A percentile compares a stretch with the other conserved stretches of the same genome.
Evolutionary conservation across 768 basidiomycete genomes (phyloP).

Genomic region (Pleurotus pulmonarius): DNA sequence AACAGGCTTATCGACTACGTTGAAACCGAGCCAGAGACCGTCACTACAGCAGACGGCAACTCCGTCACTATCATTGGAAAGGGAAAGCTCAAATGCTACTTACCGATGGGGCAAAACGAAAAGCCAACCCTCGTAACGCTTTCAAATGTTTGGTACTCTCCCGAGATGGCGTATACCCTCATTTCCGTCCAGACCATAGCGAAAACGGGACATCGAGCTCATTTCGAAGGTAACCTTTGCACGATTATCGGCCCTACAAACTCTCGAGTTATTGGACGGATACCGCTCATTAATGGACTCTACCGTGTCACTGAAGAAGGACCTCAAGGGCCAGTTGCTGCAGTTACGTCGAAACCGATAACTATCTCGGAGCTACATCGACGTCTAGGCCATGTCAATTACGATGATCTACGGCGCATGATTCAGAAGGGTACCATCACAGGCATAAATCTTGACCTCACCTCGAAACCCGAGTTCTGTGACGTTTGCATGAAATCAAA

Average conservation of each 20-base stretch:
- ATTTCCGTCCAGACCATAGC: conserved; percentile 21
- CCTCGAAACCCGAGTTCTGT: too few relatives aligned
- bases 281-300: conserved; percentile 21
- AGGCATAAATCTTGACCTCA: too few relatives aligned
- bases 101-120: conserved; percentile 17
- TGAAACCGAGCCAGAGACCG: conserved; percentile 14
- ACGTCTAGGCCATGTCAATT: too few relatives aligned
- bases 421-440: too few relatives aligned
- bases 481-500: too few relatives aligned
- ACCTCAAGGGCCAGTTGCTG: too few relatives aligned
- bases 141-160: conserved; percentile 20
- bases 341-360: too few relatives aligned
- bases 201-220: conserved; percentile 11
- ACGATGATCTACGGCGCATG: too few relatives aligned
- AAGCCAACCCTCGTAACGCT: conserved; percentile 14
- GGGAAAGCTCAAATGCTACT: conserved; percentile 21
- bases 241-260: conserved; percentile 11
- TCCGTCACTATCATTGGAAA: conserved; percentile 21
- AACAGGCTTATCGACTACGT: conserved; percentile 22
- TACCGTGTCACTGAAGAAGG: conserved; percentile 14
- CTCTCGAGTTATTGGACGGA: conserved; percentile 11
- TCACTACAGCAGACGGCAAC: conserved; percentile 24
- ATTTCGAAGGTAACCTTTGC: conserved; percentile 11
- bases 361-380: too few relatives aligned
- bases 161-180: conserved; percentile 23